Evolutionary conservation across 2,329 filamentous ascomycete species (phyloP), one percentile per base, ranked within the genome.

Genomic region (Exophiala sideris): DNA sequence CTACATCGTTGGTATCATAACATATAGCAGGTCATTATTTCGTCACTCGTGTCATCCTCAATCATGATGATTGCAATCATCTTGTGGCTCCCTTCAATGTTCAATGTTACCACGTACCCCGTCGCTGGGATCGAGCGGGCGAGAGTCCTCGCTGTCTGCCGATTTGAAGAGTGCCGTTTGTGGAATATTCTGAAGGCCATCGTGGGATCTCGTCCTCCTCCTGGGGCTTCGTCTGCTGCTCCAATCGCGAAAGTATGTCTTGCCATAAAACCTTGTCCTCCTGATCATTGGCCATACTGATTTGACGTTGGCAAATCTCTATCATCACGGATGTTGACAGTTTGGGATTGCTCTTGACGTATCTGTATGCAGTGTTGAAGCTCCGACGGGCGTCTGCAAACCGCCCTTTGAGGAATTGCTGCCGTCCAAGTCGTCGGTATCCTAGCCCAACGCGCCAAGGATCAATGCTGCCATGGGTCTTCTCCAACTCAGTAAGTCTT

Each of bases 221-320:
- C 29, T 54, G 51, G 32, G 51, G 35, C 42, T 55, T 50, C 18
- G 53, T 56, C n/a, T 56, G 35, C 35, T 53, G 45, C 33, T 56
- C 56, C 33, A 58, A 39, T n/a, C 29, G 14, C 16, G 47, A 11
- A 3, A 60, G 44, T 44, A 49, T 52, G 10, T 33, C 16, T 11
- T 38, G 40, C 54, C 54, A 60, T 4, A 60, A 21, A 16, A 45
- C 40, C 5, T 47, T 54, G 40, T 60, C 57, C 24, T 50, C 57
- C n/a, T 44, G 11, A 33, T 60, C 57, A 35, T 54, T 38, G 18
- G 57, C 47, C 50, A 60, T 57, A 42, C 48, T 52, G 20, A 51
- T 40, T 49, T 60, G 57, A 7, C 55, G 48, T 42, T 60, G 54
- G 33, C 53, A 57, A 6, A 60, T 56, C 46, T 60, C 54, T 10